Evolutionary conservation across 2,329 filamentous ascomycete species (phyloP), one percentile per base, ranked within the genome.

Genomic region (Neonectria coccinea): DNA sequence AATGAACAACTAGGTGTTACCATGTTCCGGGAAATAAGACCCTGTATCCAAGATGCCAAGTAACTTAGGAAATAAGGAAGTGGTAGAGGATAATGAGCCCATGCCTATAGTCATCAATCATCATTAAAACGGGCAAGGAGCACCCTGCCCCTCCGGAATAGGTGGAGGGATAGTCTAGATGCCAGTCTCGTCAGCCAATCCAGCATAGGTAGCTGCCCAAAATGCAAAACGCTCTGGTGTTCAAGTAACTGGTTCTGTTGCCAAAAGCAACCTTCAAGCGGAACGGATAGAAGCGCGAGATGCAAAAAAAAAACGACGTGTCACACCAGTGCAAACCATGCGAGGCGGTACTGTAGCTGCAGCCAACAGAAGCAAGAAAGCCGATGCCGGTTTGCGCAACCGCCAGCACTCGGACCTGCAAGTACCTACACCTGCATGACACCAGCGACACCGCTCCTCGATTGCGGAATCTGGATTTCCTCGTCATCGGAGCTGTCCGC

Each of bases 401-500:
- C 27, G 51, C 22, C 33, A 44, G 51, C 51, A 27, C 14, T 27
- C 41, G n/a, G 29, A n/a, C 25, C 14, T 33, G 56, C 61, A 33
- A 52, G 14, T 22, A 18, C 53, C 61, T 66, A 76, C 55, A 65
- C 70, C 29, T 69, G 76, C 75, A 78, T 75, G 45, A 73, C 72
- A 31, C 75, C 67, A 1, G 75, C 68, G 20, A 74, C 73, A 57
- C 74, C 74, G 44, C 70, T 74, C 59, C 66, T 74, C 45, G 69
- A 74, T 56, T 69, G 67, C 0, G 84, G 85, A 7, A 88, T 77
- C 55, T 82, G 77, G 59, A 89, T 89, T 72, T 88, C 86, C 33
- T 83, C 84, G 31, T 88, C 86, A 16, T 87, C 87, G 48, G 87
- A 86, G 18, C 85, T 87, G 59, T 85, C 84, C n/a, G 78, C 79